Evolutionary conservation across 805 yeast genomes (phyloP).

Genomic region (Ogataea sp.): DNA sequence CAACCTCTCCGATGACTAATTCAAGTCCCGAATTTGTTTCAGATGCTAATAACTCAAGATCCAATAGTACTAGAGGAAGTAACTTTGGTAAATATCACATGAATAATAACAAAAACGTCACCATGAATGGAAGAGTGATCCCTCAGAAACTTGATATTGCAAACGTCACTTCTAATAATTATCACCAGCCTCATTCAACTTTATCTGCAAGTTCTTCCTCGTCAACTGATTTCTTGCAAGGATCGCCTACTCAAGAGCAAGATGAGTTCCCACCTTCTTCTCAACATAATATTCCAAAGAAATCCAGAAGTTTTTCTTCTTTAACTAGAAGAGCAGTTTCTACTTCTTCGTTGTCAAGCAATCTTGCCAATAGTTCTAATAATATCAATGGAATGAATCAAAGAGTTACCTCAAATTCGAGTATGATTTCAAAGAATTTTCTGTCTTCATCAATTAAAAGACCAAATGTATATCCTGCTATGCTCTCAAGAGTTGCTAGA

Average conservation of each 20-base stretch:
- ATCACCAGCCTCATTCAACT: neutral
- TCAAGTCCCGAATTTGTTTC: neutral
- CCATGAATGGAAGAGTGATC: conserved; percentile 34
- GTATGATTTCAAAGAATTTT: conserved; percentile 34
- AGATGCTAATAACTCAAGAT: neutral
- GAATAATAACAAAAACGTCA: conserved; percentile 25
- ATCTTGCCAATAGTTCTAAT: conserved; percentile 17
- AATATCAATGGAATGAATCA: conserved; percentile 12
- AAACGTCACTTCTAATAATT: conserved; percentile 5
- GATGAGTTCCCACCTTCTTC: conserved; percentile 2
- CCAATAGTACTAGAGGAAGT: neutral
- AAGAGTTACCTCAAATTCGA: conserved; percentile 17
- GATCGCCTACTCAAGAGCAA: neutral
- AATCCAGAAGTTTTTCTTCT: conserved; percentile 39
- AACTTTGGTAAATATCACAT: conserved; percentile 28
- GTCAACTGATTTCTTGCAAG: neutral
- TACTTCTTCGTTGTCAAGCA: conserved; percentile 18
- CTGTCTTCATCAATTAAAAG: conserved; percentile 39
- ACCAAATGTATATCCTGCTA: conserved; percentile 84
- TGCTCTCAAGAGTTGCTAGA: conserved; percentile 76
- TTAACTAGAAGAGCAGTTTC: conserved; percentile 31
- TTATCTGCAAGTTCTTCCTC: neutral
- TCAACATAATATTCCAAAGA: conserved; percentile 26
- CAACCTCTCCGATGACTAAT: conserved; percentile 11
- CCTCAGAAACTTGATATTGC: conserved; percentile 35